Base-by-base conservation (phyloP, 495 filamentous ascomycete genomes). In the Penicillium taxi region DNA sequence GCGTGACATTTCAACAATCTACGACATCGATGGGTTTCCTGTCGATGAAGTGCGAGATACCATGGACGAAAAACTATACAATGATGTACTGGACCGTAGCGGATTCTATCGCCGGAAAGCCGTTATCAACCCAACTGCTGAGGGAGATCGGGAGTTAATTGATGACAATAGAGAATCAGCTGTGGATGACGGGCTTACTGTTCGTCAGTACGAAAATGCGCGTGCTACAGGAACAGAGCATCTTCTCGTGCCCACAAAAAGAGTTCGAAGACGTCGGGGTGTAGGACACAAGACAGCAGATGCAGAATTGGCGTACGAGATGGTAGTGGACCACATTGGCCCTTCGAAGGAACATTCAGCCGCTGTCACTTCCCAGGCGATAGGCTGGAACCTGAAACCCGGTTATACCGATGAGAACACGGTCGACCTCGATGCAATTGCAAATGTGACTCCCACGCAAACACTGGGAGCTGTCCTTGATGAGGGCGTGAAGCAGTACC, bases 391-490 rank as follows among this genome's bases (percentile, higher is more conserved):
- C 12, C 59, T 94, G 20, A 82, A 80, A 48, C 65, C 74, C 2
- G 78, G 78, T 1, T 69, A 80, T 8, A 66, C 77, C 0, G 66
- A 74, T 15, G 69, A 77, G 18, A 66, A 77, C 23, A 81, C 85
- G n/a, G 50, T 98, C 8, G 72, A 86, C 28, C 63, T 98, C n/a
- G 80, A 86, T 30, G 39, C 63, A 0, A 64, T 81, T 44, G 78
- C 76, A 5, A 71, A 69, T 19, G 71, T 71, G 11, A 73, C 73
- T 13, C 54, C 69, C 6, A 55, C 70, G 42, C 85, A 88, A 24
- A 91, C 84, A 0, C 67, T 98, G 8, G 91, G 91, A 0, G 82
- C 82, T 19, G 82, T 88, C 2, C 86, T 94, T 73, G 86, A 98
- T 47, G 82, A 85, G 37, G 86, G 87, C 12, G 78, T 96, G 35